Evolutionary conservation across 495 filamentous ascomycete species (phyloP).

Genomic region (Aspergillus mulundensis): DNA sequence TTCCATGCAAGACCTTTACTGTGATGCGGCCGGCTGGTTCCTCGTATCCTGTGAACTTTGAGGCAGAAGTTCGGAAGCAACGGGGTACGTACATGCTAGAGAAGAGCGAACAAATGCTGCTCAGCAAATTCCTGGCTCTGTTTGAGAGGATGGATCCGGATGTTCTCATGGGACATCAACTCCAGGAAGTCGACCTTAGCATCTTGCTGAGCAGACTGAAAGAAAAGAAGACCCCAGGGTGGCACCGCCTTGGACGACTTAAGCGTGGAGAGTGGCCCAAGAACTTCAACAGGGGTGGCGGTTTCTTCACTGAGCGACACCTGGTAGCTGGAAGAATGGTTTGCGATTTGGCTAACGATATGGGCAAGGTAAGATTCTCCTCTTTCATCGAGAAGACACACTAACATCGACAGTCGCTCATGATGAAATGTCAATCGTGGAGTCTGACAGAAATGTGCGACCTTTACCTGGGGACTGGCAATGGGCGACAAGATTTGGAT

Average conservation of each 20-base stretch:
- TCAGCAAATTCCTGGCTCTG: slow-evolving; percentile 84
- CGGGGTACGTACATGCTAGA: slow-evolving; percentile 71
- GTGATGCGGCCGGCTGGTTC: slow-evolving; percentile 76
- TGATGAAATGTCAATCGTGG: slow-evolving; percentile 97
- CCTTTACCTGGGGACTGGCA: slow-evolving; percentile 70
- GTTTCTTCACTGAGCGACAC: slow-evolving; percentile 89
- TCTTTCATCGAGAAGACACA: neutral
- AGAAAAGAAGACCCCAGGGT: slow-evolving; percentile 85
- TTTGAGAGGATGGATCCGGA: slow-evolving; percentile 87
- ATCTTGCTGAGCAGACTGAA: slow-evolving; percentile 81
- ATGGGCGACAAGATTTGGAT: slow-evolving; percentile 74
- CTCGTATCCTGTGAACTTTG: slow-evolving; percentile 81
- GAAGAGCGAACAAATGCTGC: slow-evolving; percentile 74
- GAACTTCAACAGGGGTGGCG: slow-evolving; percentile 78
- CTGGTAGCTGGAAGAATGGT: slow-evolving; percentile 83
- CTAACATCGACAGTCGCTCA: slow-evolving; percentile 63
- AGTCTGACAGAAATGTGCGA: slow-evolving; percentile 95
- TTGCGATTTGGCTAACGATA: slow-evolving; percentile 93
- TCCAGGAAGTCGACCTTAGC: slow-evolving; percentile 95
- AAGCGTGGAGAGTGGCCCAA: slow-evolving; percentile 83
- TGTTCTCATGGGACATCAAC: slow-evolving; percentile 89
- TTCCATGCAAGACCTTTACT: slow-evolving; percentile 88
- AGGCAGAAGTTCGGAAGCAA: slow-evolving; percentile 64
- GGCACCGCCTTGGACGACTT: slow-evolving; percentile 87
- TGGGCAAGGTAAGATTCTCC: slow-evolving; percentile 64